Evolutionary conservation across 306 rosid genomes (phyloP).

Genomic region (Castanopsis chinensis): DNA sequence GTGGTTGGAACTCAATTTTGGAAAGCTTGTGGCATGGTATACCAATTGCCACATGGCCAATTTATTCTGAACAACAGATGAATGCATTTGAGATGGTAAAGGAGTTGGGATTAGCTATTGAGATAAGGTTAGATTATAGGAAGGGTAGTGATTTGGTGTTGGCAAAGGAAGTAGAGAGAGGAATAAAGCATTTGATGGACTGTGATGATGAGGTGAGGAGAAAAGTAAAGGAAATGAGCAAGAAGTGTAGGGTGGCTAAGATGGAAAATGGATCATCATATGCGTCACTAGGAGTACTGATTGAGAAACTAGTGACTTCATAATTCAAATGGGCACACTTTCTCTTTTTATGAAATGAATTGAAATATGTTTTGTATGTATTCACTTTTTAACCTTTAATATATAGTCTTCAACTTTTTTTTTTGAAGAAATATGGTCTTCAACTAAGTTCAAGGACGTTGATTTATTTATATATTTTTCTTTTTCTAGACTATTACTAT

Average conservation of each 20-base stretch:
- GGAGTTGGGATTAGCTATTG: slow-evolving; percentile 58
- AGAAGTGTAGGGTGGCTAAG: slow-evolving; percentile 17
- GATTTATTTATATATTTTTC: too few species aligned
- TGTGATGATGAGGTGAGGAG: slow-evolving; percentile 24
- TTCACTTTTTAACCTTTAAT: too few species aligned
- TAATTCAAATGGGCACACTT: not conserved
- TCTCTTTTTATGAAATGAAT: not conserved
- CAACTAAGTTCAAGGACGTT: too few species aligned
- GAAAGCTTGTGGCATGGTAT: slow-evolving; percentile 69
- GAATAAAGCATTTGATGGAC: slow-evolving; percentile 33
- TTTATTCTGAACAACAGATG: slow-evolving; percentile 56
- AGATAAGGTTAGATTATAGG: slow-evolving; percentile 49
- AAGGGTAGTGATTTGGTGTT: slow-evolving; percentile 31
- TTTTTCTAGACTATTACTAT: too few species aligned
- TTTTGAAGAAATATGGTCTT: too few species aligned
- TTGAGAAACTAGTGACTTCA: not conserved
- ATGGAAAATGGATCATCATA: slow-evolving; percentile 40
- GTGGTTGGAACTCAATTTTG: slow-evolving; percentile 68
- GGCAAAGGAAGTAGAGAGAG: slow-evolving; percentile 36
- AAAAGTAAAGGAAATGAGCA: slow-evolving; percentile 40
- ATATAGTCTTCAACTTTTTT: too few species aligned
- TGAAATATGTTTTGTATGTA: too few species aligned
- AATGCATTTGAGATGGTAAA: slow-evolving; percentile 65
- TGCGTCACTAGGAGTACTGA: slow-evolving; percentile 9
- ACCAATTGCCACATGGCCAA: slow-evolving; percentile 65